These are phyloP conservation scores for Annona cherimola DNA, from an alignment of 164 flowering plant genomes.

Conservation along the genomic window DNA sequence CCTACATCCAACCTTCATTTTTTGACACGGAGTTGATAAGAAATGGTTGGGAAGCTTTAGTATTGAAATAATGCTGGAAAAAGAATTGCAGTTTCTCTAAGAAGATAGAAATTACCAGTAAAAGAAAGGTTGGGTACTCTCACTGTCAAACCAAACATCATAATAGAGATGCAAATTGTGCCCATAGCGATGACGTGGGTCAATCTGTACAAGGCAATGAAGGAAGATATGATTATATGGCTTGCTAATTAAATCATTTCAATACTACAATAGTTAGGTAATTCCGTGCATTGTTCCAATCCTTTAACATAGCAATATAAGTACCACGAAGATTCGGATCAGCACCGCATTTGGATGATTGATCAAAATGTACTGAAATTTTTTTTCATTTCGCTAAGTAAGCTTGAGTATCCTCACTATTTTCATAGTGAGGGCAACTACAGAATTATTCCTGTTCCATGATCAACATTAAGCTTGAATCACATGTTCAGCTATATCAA, in stretches of 20 bases:
- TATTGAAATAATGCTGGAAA: neutral
- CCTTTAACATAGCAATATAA: neutral
- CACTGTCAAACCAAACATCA: slow-evolving; percentile 46
- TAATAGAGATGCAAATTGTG: slow-evolving; percentile 63
- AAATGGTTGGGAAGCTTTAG: neutral
- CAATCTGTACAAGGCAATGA: slow-evolving; percentile 35
- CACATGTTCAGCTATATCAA: neutral
- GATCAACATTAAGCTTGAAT: neutral
- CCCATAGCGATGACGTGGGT: slow-evolving; percentile 73
- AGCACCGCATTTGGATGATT: neutral
- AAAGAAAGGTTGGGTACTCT: slow-evolving; percentile 68
- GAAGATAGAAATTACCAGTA: slow-evolving; percentile 43
- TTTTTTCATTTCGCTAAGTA: neutral
- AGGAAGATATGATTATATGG: neutral
- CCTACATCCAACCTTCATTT: slow-evolving; percentile 67
- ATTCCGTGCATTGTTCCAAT: neutral
- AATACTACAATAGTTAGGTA: neutral
- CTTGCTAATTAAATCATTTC: neutral
- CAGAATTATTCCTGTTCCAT: neutral
- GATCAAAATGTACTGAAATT: neutral
- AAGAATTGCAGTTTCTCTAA: neutral
- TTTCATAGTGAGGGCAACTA: neutral
- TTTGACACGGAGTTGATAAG: neutral
- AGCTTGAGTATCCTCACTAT: neutral
- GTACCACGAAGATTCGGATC: neutral